Percentiles rank a stretch among this genome's conserved stretches.
These are phyloP conservation scores for Eutrema japonicum DNA, from an alignment of 345 rosid genomes.

Conservation along the genomic window DNA sequence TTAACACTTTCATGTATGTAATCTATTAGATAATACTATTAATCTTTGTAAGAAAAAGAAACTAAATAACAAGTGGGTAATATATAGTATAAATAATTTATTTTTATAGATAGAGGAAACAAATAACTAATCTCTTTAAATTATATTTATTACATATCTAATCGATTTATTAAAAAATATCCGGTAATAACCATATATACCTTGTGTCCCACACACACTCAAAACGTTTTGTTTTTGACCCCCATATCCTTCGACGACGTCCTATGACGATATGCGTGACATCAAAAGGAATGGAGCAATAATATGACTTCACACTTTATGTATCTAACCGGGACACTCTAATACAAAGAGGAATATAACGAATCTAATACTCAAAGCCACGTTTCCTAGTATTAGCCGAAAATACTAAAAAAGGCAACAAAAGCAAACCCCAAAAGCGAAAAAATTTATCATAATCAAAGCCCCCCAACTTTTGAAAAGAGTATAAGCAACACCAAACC, in stretches of 20 bases:
- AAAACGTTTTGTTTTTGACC: slow-evolving; percentile 11
- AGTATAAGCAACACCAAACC: slow-evolving; percentile 48
- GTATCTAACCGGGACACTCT: slow-evolving; percentile 29
- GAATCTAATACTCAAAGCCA: slow-evolving; percentile 39
- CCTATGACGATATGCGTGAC: slow-evolving; percentile 36
- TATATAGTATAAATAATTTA: too few species aligned
- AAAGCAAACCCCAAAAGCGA: slow-evolving; percentile 28
- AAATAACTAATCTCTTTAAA: neutral
- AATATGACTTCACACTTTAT: slow-evolving; percentile 25
- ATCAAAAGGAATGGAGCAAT: slow-evolving; percentile 19
- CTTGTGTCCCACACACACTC: slow-evolving; percentile 8
- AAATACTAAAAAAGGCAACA: slow-evolving; percentile 36
- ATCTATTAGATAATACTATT: too few species aligned
- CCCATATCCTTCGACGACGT: neutral
- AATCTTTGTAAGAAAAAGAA: too few species aligned
- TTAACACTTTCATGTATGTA: too few species aligned
- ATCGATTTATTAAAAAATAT: too few species aligned
- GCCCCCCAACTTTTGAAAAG: slow-evolving; percentile 34
- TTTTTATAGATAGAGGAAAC: too few species aligned
- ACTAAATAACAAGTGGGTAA: too few species aligned
- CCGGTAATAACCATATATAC: too few species aligned
- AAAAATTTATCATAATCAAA: slow-evolving; percentile 18
- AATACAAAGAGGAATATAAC: slow-evolving; percentile 16
- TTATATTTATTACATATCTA: neutral
- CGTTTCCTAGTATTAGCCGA: slow-evolving; percentile 30